Evolutionary conservation across 2,329 filamentous ascomycete genomes (phyloP).

Genomic region (Sphaerostilbella broomeana): DNA sequence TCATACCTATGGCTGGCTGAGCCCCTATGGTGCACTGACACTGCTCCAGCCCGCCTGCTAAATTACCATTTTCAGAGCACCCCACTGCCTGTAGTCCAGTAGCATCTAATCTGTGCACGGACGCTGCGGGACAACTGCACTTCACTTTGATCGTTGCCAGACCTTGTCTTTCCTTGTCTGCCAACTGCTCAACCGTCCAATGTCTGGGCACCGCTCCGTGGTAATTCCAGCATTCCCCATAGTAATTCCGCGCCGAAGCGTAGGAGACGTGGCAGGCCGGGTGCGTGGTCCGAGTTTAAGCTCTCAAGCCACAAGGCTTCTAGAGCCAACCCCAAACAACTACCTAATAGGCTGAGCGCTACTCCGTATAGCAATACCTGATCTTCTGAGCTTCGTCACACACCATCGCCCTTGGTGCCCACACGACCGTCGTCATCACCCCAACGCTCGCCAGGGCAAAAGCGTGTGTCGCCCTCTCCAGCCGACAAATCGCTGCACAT

Average conservation of each 20-base stretch:
- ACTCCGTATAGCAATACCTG: too few species aligned
- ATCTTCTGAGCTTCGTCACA: slow-evolving; percentile 12
- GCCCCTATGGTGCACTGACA: slow-evolving; percentile 7
- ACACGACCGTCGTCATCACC: slow-evolving; percentile 1
- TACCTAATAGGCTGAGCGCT: slow-evolving; percentile 3
- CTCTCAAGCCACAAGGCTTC: slow-evolving; percentile 8
- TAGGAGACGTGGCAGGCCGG: background rate
- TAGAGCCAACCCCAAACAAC: slow-evolving; percentile 1
- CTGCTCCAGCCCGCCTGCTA: slow-evolving; percentile 11
- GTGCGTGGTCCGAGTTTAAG: slow-evolving; percentile 9
- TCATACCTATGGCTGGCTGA: background rate
- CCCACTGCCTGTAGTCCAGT: slow-evolving; percentile 2
- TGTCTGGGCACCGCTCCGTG: too few species aligned
- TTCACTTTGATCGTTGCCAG: too few species aligned
- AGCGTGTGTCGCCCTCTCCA: background rate
- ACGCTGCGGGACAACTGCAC: background rate
- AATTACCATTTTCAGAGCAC: slow-evolving; percentile 8
- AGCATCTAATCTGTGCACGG: background rate
- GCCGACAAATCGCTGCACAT: slow-evolving; percentile 1
- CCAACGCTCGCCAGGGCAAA: too few species aligned
- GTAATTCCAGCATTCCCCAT: too few species aligned
- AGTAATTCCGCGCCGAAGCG: slow-evolving; percentile 10
- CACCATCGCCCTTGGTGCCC: background rate
- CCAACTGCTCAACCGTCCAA: too few species aligned
- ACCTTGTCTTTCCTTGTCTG: too few species aligned